These are phyloP conservation scores for Pelargonium australe DNA, from an alignment of 441 rosid species.

Conservation along the genomic window DNA sequence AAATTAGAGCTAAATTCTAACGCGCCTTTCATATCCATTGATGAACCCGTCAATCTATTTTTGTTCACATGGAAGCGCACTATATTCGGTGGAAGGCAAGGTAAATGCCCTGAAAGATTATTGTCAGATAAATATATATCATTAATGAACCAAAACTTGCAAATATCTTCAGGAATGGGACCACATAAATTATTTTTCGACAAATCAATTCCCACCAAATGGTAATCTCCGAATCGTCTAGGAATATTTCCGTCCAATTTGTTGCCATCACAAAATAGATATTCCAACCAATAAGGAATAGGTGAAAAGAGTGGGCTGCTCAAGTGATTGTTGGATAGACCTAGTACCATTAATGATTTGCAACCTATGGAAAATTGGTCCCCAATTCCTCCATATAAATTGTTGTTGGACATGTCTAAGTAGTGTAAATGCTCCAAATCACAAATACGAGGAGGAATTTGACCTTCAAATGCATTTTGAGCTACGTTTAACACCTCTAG, in stretches of 20 bases:
- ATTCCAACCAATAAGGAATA: not conserved
- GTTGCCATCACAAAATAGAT: constrained; percentile 1
- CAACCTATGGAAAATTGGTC: not conserved
- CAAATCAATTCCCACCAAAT: no score
- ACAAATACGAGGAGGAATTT: constrained; percentile 23
- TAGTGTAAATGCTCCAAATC: not conserved
- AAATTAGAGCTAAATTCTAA: not conserved
- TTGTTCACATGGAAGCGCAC: constrained; percentile 10
- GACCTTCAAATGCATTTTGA: constrained; percentile 17
- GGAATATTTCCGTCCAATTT: not conserved
- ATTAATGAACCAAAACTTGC: not conserved
- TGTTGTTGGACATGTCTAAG: constrained; percentile 19
- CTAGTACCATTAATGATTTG: not conserved
- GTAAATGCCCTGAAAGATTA: not conserved
- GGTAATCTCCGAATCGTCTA: not conserved
- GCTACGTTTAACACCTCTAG: not conserved
- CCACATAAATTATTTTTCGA: constrained; percentile 22
- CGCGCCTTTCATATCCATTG: not conserved
- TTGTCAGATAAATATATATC: constrained; percentile 20
- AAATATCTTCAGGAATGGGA: constrained; percentile 8
- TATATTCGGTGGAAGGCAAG: not conserved
- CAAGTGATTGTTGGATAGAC: constrained; percentile 17
- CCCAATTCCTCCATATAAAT: constrained; percentile 13
- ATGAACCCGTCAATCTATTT: constrained; percentile 22
- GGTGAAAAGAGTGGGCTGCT: constrained; percentile 11